These are phyloP conservation scores for Leccinum longicurvipes DNA, from an alignment of 768 basidiomycete genomes.

Conservation along the genomic window DNA sequence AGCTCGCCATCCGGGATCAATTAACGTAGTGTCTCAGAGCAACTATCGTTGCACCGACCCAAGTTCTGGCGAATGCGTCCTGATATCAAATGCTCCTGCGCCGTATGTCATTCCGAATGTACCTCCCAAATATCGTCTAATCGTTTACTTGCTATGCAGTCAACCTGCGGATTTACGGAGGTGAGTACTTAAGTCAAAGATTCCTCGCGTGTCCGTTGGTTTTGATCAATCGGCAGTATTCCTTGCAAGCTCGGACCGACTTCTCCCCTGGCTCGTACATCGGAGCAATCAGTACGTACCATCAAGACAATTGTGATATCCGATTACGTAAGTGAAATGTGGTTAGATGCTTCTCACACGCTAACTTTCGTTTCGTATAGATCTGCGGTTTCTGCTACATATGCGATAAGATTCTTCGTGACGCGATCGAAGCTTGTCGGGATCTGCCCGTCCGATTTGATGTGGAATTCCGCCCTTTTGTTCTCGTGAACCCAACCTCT, in stretches of 20 bases:
- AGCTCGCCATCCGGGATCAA: slow-evolving; percentile 1
- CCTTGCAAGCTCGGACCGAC: slow-evolving; percentile 14
- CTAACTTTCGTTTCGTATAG: slow-evolving; percentile 7
- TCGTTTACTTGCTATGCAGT: not conserved
- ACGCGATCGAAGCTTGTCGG: slow-evolving; percentile 32
- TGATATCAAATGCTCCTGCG: not conserved
- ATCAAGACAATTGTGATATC: slow-evolving; percentile 33
- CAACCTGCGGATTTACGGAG: slow-evolving; percentile 12
- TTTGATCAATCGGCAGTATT: slow-evolving; percentile 7
- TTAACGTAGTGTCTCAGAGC: slow-evolving; percentile 26
- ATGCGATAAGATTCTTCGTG: slow-evolving; percentile 30
- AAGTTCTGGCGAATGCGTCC: not conserved
- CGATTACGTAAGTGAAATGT: slow-evolving; percentile 25
- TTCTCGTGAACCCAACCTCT: slow-evolving; percentile 14
- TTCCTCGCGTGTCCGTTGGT: not conserved
- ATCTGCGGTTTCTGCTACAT: slow-evolving; percentile 38
- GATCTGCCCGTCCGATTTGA: slow-evolving; percentile 31
- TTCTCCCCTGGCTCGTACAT: not conserved
- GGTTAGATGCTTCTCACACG: not conserved
- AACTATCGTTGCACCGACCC: slow-evolving; percentile 18
- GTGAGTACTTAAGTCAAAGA: slow-evolving; percentile 1
- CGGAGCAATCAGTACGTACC: slow-evolving; percentile 16
- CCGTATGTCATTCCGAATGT: slow-evolving; percentile 7
- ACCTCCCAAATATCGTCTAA: not conserved
- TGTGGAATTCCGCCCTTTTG: slow-evolving; percentile 32